Evolutionary conservation across 495 filamentous ascomycete species (phyloP), one percentile per base, ranked within the genome.

Genomic region (Aspergillus asperescens): DNA sequence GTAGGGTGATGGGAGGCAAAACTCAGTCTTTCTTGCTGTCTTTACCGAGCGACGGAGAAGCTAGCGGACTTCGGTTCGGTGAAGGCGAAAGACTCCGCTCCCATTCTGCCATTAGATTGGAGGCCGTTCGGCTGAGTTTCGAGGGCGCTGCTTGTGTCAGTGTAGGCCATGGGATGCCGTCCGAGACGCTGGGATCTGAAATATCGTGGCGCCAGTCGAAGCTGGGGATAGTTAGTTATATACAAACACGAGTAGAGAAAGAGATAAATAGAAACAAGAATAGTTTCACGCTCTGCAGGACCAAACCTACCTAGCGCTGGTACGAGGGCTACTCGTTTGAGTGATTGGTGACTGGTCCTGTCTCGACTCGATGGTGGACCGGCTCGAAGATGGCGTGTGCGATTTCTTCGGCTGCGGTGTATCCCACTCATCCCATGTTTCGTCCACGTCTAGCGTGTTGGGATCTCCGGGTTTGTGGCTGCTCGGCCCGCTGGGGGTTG

Each of bases 61-160:
- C 48, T 6, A 51, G 29, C 24, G 49, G 49, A 44, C 49, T 63
- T 37, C 34, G 59, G 28, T 71, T 62, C 0, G 65, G 64, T n/a
- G 72, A 60, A 16, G 70, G 61, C 3, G 70, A 69, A 6, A 76
- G 64, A 42, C 71, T 73, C 18, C 70, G 67, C 53, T 93, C 88
- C 87, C 86, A 90, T 58, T 91, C 87, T 44, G 77, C 83, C 81
- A 91, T 89, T 50, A 89, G 70, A 46, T 82, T 81, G 19, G 79
- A 80, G 3, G 86, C 85, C n/a, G 84, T 84, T 8, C 74, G 77
- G 55, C 80, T 83, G 52, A 90, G 73, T 53, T 85, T 86, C 41
- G 76, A 78, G 0, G 87, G 84, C 8, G 81, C 77, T 34, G 88
- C 65, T 41, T 82, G 81, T 48, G 78, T 80, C 23, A 89, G 73